Base-by-base conservation (phyloP, 768 basidiomycete species). In the Crucibulum laeve region DNA sequence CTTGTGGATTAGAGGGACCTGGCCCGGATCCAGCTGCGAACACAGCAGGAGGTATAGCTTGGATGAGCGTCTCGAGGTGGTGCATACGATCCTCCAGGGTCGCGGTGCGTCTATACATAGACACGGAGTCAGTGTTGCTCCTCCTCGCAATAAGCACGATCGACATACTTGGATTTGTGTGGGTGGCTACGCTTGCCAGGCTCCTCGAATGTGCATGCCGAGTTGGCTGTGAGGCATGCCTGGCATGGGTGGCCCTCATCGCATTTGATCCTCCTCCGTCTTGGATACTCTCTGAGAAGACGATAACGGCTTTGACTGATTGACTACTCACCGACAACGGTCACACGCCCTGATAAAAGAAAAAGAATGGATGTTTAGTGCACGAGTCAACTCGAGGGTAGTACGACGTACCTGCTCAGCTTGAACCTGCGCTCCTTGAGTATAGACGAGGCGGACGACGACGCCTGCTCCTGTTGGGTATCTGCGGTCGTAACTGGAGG, bases 171-270 rank as follows among this genome's bases (percentile, higher is more conserved):
- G 54, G 89, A 91, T 65, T 90, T 91, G 64, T 91, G 87, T 25
- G 87, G 86, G 56, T 90, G 87, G 1, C 82, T 84, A 45, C 87
- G 71, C 67, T 91, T 91, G 2, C 87, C 87, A 2, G 87, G 84
- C 62, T 91, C 89, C 61, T 91, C 89, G 54, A 91, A 91, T 0
- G 89, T 91, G 51, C 89, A 91, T 5, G 84, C 68, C 2, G 88
- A 88, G 55, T 76, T 85, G 8, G 88, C 85, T 4, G 84, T 82
- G n/a, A 90, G 63, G 61, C 89, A 91, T 10, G 88, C 87, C 64
- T 91, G 87, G 61, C 88, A 91, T 25, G 89, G 89, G 56, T 90
- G 87, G 0, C 89, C 89, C 59, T 91, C 89, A 53, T 91, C 89
- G 57, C 89, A 91, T 54, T 87, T 88, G 59, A 91, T 91, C 55